Evolutionary conservation across 345 rosid species (phyloP), one percentile per base, ranked within the genome.

Genomic region (Toxicodendron radicans): DNA sequence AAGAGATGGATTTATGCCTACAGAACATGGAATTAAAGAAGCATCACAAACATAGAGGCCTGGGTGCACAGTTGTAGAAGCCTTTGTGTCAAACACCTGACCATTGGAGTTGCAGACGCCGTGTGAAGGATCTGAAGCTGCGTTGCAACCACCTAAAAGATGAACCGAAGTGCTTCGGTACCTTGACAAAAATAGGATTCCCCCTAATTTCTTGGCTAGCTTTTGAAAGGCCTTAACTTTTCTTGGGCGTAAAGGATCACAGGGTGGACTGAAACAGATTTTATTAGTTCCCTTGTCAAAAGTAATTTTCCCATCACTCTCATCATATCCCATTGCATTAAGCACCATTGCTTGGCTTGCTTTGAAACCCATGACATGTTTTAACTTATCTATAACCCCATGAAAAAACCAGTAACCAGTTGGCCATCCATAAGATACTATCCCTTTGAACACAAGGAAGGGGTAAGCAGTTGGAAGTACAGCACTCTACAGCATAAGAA

Each of bases 71-170:
- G 70, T 48, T 23, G 72, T 41, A 7, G 78, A 62, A 41, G 77
- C 57, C 63, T 75, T 32, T 11, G 83, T 62, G 64, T 85, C 72
- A 70, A 75, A 79, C 75, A 83, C 79, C 80, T 85, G 89, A 32
- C 89, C 86, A 4, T 66, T 58, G 30, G 82, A 75, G 57, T 81
- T 79, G 45, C 85, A 85, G 20, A 83, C 89, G 41, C 89, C 89
- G 3, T 57, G 45, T 21, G 75, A 70, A 57, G 73, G 66, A 75
- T 85, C 83, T 35, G 73, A 58, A 38, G 89, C 77, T 58, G 77
- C 86, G 67, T 77, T 81, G 79, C 86, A 85, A n/a, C 89, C 89
- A 46, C 89, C 89, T 49, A 85, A 70, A 58, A 79, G 85, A 71
- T 85, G 86, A 63, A 85, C 86, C 3, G 85, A 32, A 10, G 86